Evolutionary conservation across 768 basidiomycete species (phyloP).

Genomic region (Cyclocybe aegerita): DNA sequence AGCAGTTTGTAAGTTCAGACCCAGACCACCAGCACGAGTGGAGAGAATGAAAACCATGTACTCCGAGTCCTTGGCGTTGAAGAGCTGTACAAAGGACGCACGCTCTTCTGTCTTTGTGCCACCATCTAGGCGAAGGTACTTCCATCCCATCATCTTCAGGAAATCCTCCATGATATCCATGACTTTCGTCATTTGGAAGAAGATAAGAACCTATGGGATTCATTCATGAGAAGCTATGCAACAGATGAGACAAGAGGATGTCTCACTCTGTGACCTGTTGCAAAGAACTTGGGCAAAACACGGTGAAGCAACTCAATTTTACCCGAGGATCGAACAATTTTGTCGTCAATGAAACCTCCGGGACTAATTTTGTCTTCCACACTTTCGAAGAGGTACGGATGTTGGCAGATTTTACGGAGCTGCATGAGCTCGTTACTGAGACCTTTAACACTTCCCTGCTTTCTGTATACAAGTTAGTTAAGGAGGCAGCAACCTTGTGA

Average conservation of each 20-base stretch:
- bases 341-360: conserved; percentile 76
- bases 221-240: not conserved
- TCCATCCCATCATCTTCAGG: conserved; percentile 81
- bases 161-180: conserved; percentile 99
- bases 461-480: conserved; percentile 37
- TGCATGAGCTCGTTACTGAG: conserved; percentile 97
- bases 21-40: conserved; percentile 90
- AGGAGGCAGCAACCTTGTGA: not conserved
- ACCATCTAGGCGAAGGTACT: conserved; percentile 92
- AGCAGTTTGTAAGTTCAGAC: conserved; percentile 93
- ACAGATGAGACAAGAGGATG: not conserved
- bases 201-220: conserved; percentile 78
- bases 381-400: conserved; percentile 94
- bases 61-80: conserved; percentile 88
- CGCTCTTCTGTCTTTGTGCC: conserved; percentile 96
- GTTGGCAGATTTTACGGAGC: conserved; percentile 96
- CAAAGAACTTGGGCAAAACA: conserved; percentile 93
- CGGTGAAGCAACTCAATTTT: conserved; percentile 92
- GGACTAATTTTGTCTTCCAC: conserved; percentile 95
- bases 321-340: conserved; percentile 82
- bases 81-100: conserved; percentile 79
- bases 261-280: conserved; percentile 83
- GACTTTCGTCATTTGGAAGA: conserved; percentile 99
- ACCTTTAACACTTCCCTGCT: conserved; percentile 80
- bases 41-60: conserved; percentile 92